A percentile compares a stretch with the other conserved stretches of the same genome.
phyloP scores from a whole-genome alignment of 1,284 basidiomycete genomes.

The Bjerkandera adusta region DNA sequence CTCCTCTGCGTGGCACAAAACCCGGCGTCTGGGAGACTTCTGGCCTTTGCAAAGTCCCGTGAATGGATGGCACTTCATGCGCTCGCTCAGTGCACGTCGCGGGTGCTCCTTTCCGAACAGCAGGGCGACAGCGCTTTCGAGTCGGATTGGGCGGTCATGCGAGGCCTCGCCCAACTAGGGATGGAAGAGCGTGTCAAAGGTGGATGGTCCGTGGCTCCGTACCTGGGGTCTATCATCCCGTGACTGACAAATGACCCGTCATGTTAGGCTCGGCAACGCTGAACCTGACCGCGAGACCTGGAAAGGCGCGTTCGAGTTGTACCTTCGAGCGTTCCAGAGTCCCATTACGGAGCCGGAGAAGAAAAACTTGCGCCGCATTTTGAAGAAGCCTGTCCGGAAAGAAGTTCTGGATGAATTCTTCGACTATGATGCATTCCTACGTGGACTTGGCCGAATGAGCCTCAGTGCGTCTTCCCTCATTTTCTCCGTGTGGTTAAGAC shows the following conservation, averaged over 20 bases:
- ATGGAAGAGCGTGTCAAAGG: constrained; percentile 64
- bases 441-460: constrained; percentile 78
- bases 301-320: constrained; percentile 58
- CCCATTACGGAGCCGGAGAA: constrained; percentile 47
- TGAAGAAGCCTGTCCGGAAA: constrained; percentile 54
- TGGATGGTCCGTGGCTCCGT: constrained; percentile 40
- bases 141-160: constrained; percentile 49
- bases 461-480: constrained; percentile 61
- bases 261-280: constrained; percentile 24
- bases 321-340: constrained; percentile 56
- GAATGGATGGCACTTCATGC: constrained; percentile 80
- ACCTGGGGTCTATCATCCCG: not conserved
- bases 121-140: constrained; percentile 37
- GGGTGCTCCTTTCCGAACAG: constrained; percentile 59
- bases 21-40: constrained; percentile 57
- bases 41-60: constrained; percentile 55
- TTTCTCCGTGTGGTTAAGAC: constrained; percentile 3
- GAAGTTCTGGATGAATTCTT: constrained; percentile 63
- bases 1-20: constrained; percentile 77
- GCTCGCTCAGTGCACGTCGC: constrained; percentile 62
- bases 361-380: constrained; percentile 53
- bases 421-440: constrained; percentile 70
- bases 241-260: constrained; percentile 4
- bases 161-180: constrained; percentile 56
- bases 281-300: constrained; percentile 63